A percentile compares a stretch with the other conserved stretches of the same genome.
Evolutionary conservation across 2,329 filamentous ascomycete species (phyloP).

Genomic region (Thelonectria blattea): DNA sequence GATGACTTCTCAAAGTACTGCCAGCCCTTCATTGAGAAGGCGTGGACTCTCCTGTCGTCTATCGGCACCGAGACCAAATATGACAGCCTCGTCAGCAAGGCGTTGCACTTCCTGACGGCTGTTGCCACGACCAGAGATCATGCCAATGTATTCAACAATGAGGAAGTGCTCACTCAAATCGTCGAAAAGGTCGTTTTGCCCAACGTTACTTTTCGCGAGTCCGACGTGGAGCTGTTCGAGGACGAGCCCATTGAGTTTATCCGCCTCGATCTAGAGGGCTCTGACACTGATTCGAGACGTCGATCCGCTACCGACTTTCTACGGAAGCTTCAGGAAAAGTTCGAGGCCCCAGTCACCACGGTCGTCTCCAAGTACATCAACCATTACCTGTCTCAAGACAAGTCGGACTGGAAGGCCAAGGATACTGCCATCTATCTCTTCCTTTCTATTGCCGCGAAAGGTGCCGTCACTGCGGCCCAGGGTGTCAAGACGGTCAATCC

Average conservation of each 20-base stretch:
- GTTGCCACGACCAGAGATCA: constrained; percentile 81
- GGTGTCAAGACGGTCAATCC: constrained; percentile 90
- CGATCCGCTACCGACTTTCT: constrained; percentile 95
- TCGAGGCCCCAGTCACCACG: constrained; percentile 81
- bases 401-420: constrained; percentile 93
- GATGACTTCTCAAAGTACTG: constrained; percentile 87
- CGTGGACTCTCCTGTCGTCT: constrained; percentile 88
- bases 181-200: constrained; percentile 96
- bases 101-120: constrained; percentile 90
- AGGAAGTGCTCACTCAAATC: constrained; percentile 80
- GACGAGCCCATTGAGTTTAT: constrained; percentile 99
- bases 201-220: constrained; percentile 89
- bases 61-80: constrained; percentile 90
- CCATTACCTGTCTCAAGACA: constrained; percentile 81
- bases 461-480: constrained; percentile 82
- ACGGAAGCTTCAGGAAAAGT: constrained; percentile 85
- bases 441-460: constrained; percentile 91
- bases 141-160: constrained; percentile 83
- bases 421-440: constrained; percentile 98
- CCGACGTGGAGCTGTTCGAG: constrained; percentile 94
- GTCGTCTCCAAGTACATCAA: constrained; percentile 89
- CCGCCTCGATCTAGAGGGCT: constrained; percentile 90
- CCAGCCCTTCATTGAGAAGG: constrained; percentile 83
- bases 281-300: constrained; percentile 90
- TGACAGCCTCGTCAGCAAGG: constrained; percentile 92